Evolutionary conservation across 441 rosid genomes (phyloP).

Genomic region (Brassica balearica): DNA sequence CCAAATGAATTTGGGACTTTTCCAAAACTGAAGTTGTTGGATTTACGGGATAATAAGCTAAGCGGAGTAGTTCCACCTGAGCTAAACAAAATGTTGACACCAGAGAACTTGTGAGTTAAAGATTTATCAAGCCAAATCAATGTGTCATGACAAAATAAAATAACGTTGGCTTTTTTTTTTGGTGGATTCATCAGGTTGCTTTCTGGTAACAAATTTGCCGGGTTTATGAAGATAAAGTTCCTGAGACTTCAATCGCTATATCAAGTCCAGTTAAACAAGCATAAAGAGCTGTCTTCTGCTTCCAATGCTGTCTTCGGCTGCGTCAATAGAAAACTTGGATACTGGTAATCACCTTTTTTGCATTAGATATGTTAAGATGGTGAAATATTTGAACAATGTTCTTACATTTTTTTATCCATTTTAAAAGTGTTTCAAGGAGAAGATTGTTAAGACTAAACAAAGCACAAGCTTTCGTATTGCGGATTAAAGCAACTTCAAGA

Average conservation of each 20-base stretch:
- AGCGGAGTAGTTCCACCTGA: conserved; percentile 69
- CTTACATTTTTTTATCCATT: not conserved
- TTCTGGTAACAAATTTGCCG: conserved; percentile 60
- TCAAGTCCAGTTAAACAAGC: conserved; percentile 57
- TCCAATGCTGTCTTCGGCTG: conserved; percentile 42
- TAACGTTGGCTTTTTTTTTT: not conserved
- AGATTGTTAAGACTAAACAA: conserved; percentile 31
- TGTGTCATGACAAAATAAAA: conserved; percentile 1
- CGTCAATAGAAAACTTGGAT: conserved; percentile 57
- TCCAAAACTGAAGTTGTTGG: conserved; percentile 60
- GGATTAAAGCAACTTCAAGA: conserved; percentile 28
- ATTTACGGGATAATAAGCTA: conserved; percentile 67
- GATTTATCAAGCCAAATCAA: conserved; percentile 7
- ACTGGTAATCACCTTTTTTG: conserved; percentile 50
- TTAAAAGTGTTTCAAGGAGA: conserved; percentile 34
- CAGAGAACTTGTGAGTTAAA: conserved; percentile 66
- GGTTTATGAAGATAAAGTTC: conserved; percentile 51
- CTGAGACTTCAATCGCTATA: conserved; percentile 55
- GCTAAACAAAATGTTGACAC: conserved; percentile 49
- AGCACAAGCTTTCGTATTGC: conserved; percentile 22
- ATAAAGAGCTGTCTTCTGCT: conserved; percentile 36
- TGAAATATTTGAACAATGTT: not conserved
- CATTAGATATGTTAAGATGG: not conserved
- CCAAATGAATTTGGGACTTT: conserved; percentile 71
- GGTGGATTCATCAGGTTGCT: conserved; percentile 63